Conservation (phyloP, 495 filamentous ascomycete species). For the Peziza echinospora region DNA sequence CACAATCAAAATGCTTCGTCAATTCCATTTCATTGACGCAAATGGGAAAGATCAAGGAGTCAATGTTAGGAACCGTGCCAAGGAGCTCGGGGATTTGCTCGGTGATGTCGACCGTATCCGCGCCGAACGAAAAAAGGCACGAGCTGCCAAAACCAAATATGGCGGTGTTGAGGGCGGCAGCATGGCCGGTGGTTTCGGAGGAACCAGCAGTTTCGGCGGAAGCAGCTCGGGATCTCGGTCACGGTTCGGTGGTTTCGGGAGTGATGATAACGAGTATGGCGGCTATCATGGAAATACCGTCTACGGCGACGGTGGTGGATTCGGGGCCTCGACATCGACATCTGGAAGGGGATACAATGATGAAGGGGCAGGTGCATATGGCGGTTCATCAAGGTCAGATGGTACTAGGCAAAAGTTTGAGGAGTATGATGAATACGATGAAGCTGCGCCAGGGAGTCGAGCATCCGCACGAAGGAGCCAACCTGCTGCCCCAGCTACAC, state of each 20-base stretch:
- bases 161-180: conserved; percentile 74
- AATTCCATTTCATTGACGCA: conserved; percentile 91
- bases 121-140: conserved; percentile 81
- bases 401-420: conserved; percentile 58
- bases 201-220: conserved; percentile 22
- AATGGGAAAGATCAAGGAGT: conserved; percentile 98
- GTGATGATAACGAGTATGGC: conserved; percentile 48
- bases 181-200: conserved; percentile 31
- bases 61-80: conserved; percentile 90
- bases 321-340: conserved; percentile 30
- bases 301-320: conserved; percentile 83
- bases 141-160: conserved; percentile 76
- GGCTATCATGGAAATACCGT: conserved; percentile 70
- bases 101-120: conserved; percentile 87
- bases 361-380: conserved; percentile 1
- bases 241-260: conserved; percentile 78
- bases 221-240: conserved; percentile 20
- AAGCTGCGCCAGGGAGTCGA: conserved; percentile 30
- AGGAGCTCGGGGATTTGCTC: conserved; percentile 82
- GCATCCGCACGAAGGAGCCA: conserved; percentile 23
- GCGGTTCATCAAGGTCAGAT: conserved; percentile 20
- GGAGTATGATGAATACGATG: conserved; percentile 92
- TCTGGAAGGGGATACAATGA: conserved; percentile 36
- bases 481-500: conserved; percentile 23
- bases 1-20: conserved; percentile 89